Conservation (phyloP, 768 basidiomycete species). For the Piloderma croceum region DNA sequence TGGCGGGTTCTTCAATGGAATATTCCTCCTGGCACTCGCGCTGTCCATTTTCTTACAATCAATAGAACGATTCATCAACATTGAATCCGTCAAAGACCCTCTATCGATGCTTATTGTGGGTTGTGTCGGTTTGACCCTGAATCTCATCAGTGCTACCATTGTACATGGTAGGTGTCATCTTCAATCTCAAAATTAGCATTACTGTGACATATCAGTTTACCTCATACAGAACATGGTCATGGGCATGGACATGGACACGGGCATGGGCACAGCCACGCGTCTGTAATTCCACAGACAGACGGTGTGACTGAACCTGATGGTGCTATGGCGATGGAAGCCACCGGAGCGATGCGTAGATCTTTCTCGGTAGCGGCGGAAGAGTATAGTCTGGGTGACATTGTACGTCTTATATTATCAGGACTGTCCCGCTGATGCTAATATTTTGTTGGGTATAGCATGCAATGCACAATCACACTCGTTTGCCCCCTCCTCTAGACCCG, state of each 20-base stretch:
- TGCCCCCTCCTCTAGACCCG: constrained; percentile 29
- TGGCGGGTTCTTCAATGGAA: constrained; percentile 51
- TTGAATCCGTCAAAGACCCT: constrained; percentile 40
- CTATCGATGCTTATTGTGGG: constrained; percentile 44
- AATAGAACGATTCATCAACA: constrained; percentile 46
- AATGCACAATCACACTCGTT: constrained; percentile 41
- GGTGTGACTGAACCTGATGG: too few species aligned
- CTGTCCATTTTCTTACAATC: constrained; percentile 50
- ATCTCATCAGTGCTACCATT: constrained; percentile 42
- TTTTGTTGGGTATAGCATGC: too few species aligned
- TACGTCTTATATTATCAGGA: too few species aligned
- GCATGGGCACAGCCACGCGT: too few species aligned
- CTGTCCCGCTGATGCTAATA: too few species aligned
- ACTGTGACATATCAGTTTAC: constrained; percentile 2
- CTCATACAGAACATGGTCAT: constrained; percentile 40
- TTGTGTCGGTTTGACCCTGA: constrained; percentile 41
- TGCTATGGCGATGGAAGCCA: too few species aligned
- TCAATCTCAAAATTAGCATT: too few species aligned
- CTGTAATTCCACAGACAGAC: too few species aligned
- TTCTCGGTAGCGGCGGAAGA: too few species aligned
- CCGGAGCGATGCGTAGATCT: too few species aligned
- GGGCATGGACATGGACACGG: constrained; percentile 32
- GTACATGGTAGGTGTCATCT: constrained; percentile 40
- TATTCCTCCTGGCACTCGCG: constrained; percentile 47
- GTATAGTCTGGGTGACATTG: too few species aligned